Base-by-base conservation (phyloP, 495 filamentous ascomycete species). In the Penicillium silybi region DNA sequence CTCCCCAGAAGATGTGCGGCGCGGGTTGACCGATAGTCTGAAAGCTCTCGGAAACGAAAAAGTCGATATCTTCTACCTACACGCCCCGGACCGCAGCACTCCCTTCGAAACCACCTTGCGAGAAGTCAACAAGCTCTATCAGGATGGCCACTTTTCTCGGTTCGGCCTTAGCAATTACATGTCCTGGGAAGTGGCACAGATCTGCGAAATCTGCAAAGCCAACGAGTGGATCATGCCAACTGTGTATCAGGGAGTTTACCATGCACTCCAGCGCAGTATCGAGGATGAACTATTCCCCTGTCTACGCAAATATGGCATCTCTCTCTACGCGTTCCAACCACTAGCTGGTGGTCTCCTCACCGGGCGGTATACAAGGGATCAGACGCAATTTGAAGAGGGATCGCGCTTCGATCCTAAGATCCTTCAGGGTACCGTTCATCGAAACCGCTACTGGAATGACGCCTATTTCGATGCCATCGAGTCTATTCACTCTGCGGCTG, bases 231-330 rank as follows among this genome's bases (percentile, higher is more conserved):
- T 76, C 32, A 68, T 71, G 44, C 78, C 78, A 0, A 68, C 56
- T 6, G 67, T 77, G 17, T 81, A 77, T 47, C 76, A 83, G 54
- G 74, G 77, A 0, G 64, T 76, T 13, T 81, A 81, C 52, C 73
- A 74, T 39, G 55, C 66, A 6, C 48, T 78, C 32, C 61, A 59
- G 4, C 65, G 78, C 20, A 49, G 56, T 15, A 60, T 54, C n/a
- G 80, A 80, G 44, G 54, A 56, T 11, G 65, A 72, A 22, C 57
- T 81, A 5, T 64, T 81, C 41, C 73, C 74, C 1, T 50, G 72
- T 9, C 56, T 79, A 7, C 69, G 76, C 17, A 63, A 71, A 41
- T 63, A 78, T 41, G 62, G 57, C 2, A 80, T 81, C 15, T 52
- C 65, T 0, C 75, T 76, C 44, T 71, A 73, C 41, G 74, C 66